Evolutionary conservation across 352 stramenopile species (phyloP).

Genomic region (Peronospora farinosa): DNA sequence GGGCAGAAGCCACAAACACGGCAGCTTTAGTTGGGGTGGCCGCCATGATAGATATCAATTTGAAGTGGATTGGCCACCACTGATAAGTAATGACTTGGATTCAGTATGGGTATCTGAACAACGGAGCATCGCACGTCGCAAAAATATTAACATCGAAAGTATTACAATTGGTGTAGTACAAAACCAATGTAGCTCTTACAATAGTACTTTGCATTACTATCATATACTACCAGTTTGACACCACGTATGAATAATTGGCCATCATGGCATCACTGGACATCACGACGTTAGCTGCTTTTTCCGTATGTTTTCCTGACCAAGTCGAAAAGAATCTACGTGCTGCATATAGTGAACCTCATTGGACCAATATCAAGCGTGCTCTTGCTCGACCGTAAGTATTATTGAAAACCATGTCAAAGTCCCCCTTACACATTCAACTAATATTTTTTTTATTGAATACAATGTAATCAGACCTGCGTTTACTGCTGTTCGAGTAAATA

Average conservation of each 20-base stretch:
- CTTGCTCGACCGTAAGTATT: conserved; percentile 34
- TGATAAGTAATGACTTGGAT: too few species aligned
- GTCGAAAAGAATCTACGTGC: conserved; percentile 56
- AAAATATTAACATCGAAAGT: too few species aligned
- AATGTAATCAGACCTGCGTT: conserved; percentile 40
- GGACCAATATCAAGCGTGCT: conserved; percentile 65
- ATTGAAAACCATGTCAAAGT: not conserved
- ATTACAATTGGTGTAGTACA: too few species aligned
- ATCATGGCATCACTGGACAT: conserved; percentile 80
- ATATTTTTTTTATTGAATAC: not conserved
- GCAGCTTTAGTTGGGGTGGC: conserved; percentile 57
- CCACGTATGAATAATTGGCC: conserved; percentile 4
- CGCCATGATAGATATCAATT: conserved; percentile 29
- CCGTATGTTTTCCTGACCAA: conserved; percentile 55
- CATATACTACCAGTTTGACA: not conserved
- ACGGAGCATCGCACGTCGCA: too few species aligned
- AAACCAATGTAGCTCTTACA: too few species aligned
- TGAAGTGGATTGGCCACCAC: too few species aligned
- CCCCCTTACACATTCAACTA: not conserved
- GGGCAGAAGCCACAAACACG: conserved; percentile 53
- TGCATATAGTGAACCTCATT: conserved; percentile 60
- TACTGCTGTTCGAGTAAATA: conserved; percentile 80
- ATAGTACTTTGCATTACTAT: too few species aligned
- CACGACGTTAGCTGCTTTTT: conserved; percentile 48
- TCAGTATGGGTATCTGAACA: too few species aligned